Base-by-base conservation (phyloP, 208 protist genomes). In the Trypanosoma mega region DNA sequence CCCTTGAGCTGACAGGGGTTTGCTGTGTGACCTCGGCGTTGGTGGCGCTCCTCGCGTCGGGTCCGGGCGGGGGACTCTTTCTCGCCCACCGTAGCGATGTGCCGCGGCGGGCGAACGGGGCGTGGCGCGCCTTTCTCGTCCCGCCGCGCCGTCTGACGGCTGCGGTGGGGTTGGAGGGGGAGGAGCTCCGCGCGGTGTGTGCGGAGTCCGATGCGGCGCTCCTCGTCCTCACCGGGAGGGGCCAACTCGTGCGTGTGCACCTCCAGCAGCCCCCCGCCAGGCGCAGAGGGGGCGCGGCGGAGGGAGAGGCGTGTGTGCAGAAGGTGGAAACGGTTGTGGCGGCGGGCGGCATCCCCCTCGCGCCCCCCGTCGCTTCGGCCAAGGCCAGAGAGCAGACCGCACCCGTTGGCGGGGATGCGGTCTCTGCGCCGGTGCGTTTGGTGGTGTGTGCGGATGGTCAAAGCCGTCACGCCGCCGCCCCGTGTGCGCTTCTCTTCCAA, bases 71-170 rank as follows among this genome's bases (percentile, higher is more conserved):
- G 5, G 23, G 55, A 41, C 36, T 72, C 14, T 60, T 63, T 62
- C 26, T 79, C 37, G 53, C 57, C 3, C 61, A 55, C 16, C 62
- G 45, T 18, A 34, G 36, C 14, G 55, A 74, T 43, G 49, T 71
- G 30, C 48, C 52, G 16, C 63, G 41, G 27, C 18, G 33, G 2
- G 67, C 60, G 37, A 70, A 70, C 21, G 34, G 48, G n/a, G 41
- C 55, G 48, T 68, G 65, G 60, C 56, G 67, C 8, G 62, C 63
- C 3, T 79, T 68, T 48, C 20, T 74, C 6, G 56, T 67, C 12
- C 44, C 56, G 8, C 62, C 73, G 2, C 56, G 29, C n/a, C n/a
- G n/a, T n/a, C n/a, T n/a, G n/a, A n/a, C n/a, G n/a, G n/a, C n/a
- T 45, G 12, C 5, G 21, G 54, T 79, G 20, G 49, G 45, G 2